Conservation (phyloP, 495 filamentous ascomycete genomes). For the Penicillium tannophilum region DNA sequence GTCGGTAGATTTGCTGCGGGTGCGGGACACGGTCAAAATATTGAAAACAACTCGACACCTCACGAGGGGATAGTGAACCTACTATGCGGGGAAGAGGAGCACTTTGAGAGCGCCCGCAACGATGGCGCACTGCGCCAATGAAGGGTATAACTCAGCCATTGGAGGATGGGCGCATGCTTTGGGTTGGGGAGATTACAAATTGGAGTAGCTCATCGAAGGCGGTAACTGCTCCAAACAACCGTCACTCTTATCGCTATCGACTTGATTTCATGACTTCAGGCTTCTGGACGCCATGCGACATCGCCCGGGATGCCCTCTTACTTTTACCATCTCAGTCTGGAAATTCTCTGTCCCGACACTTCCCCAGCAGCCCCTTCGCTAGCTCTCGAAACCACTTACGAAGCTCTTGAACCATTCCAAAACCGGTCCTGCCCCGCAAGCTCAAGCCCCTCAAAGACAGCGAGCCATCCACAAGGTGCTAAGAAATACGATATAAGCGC, state of each 20-base stretch:
- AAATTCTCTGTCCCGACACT: constrained; percentile 61
- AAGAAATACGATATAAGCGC: too few relatives aligned
- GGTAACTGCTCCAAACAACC: background rate
- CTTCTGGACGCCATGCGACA: constrained; percentile 31
- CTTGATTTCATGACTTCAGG: background rate
- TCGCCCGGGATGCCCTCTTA: constrained; percentile 72
- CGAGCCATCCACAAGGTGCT: background rate
- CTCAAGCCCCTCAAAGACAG: background rate
- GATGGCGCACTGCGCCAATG: constrained; percentile 82
- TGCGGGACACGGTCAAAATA: background rate
- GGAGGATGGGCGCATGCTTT: constrained; percentile 31
- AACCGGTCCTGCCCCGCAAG: constrained; percentile 25
- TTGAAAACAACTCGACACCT: background rate
- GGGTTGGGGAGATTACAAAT: background rate
- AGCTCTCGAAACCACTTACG: constrained; percentile 41
- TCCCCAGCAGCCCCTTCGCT: constrained; percentile 27
- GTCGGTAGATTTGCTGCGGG: constrained; percentile 91
- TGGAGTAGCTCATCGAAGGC: background rate
- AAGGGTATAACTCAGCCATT: constrained; percentile 84
- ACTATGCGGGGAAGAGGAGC: background rate
- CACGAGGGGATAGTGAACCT: background rate
- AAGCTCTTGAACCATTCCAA: constrained; percentile 48
- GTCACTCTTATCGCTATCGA: background rate
- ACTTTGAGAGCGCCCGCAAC: constrained; percentile 65
- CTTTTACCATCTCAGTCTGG: constrained; percentile 88